Percentiles rank a stretch among this genome's conserved stretches.
These are phyloP conservation scores for Rhizoctonia solani DNA, from an alignment of 1,284 basidiomycete species.

Conservation along the genomic window DNA sequence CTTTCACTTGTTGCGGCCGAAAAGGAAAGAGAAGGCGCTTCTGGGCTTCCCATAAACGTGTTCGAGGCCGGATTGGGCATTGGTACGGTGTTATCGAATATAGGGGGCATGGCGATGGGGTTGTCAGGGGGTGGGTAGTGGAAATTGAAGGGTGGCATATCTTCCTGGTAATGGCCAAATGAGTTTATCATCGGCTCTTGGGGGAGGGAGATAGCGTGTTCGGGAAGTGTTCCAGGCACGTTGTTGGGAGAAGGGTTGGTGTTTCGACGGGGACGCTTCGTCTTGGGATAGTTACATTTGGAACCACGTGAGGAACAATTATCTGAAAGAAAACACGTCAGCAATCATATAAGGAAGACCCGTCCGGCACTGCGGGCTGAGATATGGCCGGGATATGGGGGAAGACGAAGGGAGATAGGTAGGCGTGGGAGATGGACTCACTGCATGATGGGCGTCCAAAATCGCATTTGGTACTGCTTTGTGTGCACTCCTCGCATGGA, in stretches of 20 bases:
- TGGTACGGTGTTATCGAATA: slow-evolving; percentile 11
- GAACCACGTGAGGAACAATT: slow-evolving; percentile 77
- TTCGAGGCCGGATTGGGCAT: slow-evolving; percentile 6
- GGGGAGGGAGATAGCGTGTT: background rate
- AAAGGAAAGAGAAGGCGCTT: slow-evolving; percentile 25
- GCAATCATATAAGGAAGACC: slow-evolving; percentile 4
- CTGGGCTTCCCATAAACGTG: slow-evolving; percentile 21
- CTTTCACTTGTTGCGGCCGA: slow-evolving; percentile 25
- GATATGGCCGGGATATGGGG: slow-evolving; percentile 3
- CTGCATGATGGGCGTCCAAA: slow-evolving; percentile 79
- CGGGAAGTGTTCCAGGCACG: background rate
- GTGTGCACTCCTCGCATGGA: slow-evolving; percentile 60
- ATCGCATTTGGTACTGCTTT: slow-evolving; percentile 66
- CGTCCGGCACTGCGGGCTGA: background rate
- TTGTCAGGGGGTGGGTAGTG: slow-evolving; percentile 2
- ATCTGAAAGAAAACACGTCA: slow-evolving; percentile 51
- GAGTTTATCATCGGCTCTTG: slow-evolving; percentile 6
- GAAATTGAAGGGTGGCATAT: slow-evolving; percentile 34
- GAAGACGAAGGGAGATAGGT: slow-evolving; percentile 28
- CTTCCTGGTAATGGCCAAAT: slow-evolving; percentile 17
- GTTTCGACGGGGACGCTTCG: slow-evolving; percentile 43
- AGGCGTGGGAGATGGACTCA: slow-evolving; percentile 45
- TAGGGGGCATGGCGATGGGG: slow-evolving; percentile 6
- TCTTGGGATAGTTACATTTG: slow-evolving; percentile 83
- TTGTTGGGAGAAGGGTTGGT: slow-evolving; percentile 12